Evolutionary conservation across 2,329 filamentous ascomycete species (phyloP).

Genomic region (Aspergillus chevalieri): DNA sequence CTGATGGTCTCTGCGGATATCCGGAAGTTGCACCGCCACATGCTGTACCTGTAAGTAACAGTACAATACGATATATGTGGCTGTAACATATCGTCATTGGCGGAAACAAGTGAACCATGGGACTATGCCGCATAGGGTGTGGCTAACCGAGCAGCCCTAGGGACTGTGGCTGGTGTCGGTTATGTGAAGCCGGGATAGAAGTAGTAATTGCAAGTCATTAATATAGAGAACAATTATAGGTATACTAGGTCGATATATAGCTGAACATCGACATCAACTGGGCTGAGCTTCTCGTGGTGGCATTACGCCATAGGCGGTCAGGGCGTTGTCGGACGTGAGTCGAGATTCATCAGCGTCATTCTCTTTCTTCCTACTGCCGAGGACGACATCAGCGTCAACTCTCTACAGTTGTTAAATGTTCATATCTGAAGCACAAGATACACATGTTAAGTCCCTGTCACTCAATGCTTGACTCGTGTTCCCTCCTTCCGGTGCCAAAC

Average conservation of each 20-base stretch:
- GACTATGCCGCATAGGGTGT: background rate
- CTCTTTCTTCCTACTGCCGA: background rate
- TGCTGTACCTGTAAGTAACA: background rate
- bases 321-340: background rate
- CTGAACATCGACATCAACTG: background rate
- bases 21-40: background rate
- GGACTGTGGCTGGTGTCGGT: background rate
- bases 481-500: slow-evolving; percentile 9
- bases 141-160: background rate
- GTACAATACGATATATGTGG: background rate
- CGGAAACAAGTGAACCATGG: background rate
- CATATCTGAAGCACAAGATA: too few relatives aligned
- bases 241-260: background rate
- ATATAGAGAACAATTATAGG: too few relatives aligned
- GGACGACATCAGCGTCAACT: background rate
- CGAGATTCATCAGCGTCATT: slow-evolving; percentile 1
- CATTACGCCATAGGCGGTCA: background rate
- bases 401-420: too few relatives aligned
- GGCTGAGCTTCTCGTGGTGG: background rate
- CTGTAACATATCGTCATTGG: background rate
- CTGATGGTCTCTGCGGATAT: background rate
- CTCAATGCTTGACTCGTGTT: background rate
- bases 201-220: background rate
- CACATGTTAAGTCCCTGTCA: too few relatives aligned
- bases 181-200: background rate